phyloP scores from a whole-genome alignment of 2,329 filamentous ascomycete species.

The Colletotrichum kahawae region DNA sequence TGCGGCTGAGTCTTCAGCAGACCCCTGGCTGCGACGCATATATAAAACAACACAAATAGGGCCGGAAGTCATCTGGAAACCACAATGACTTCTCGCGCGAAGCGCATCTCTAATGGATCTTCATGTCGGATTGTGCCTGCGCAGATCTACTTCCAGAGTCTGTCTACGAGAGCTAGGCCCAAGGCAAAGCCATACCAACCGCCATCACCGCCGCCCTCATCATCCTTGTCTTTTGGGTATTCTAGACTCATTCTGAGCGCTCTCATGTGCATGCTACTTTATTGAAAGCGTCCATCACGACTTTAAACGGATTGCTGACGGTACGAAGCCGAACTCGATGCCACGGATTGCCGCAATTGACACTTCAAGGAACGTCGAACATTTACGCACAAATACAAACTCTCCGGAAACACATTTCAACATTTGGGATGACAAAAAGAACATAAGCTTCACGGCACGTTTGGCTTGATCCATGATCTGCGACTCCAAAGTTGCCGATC shows the following conservation, averaged over 20 bases:
- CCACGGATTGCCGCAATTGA: not conserved
- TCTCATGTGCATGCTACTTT: no score
- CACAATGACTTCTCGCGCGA: not conserved
- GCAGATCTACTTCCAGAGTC: not conserved
- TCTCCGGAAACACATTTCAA: not conserved
- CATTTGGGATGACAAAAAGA: not conserved
- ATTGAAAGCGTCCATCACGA: no score
- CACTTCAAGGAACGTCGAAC: fast-evolving
- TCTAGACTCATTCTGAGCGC: fast-evolving
- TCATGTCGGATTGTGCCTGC: not conserved
- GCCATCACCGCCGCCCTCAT: not conserved
- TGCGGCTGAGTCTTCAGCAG: not conserved
- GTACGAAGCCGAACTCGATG: no score
- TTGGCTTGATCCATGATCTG: not conserved
- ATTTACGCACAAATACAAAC: not conserved
- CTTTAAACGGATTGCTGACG: no score
- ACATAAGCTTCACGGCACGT: not conserved
- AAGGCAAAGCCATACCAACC: not conserved
- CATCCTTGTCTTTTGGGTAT: not conserved
- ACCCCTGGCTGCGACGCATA: not conserved
- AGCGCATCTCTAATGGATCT: not conserved
- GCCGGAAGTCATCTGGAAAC: fast-evolving
- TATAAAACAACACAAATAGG: not conserved
- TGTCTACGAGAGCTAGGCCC: fast-evolving
- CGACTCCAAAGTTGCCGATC: not conserved